Evolutionary conservation across 371 early-diverging fungal species (phyloP).

Genomic region (Batkoa obscura): DNA sequence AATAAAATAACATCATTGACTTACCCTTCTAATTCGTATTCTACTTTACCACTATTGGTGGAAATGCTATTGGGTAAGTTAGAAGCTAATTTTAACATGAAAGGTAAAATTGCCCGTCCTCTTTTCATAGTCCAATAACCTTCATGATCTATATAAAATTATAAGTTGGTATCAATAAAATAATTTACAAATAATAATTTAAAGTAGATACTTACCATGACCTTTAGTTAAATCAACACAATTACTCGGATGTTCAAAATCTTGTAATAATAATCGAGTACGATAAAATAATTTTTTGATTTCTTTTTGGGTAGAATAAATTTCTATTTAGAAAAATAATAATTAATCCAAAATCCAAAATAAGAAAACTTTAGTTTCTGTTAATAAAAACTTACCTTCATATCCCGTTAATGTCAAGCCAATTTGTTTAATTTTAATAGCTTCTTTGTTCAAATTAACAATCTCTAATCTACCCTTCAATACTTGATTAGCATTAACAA

Average conservation of each 20-base stretch:
- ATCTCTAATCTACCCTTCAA: background rate
- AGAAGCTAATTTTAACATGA: constrained; percentile 13
- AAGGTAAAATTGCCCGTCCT: constrained; percentile 14
- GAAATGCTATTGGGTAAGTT: constrained; percentile 8
- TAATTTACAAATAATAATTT: too few species aligned
- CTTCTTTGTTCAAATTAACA: background rate
- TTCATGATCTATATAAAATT: constrained; percentile 10
- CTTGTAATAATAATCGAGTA: constrained; percentile 11
- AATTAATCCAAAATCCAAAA: too few species aligned
- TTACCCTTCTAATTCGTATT: background rate
- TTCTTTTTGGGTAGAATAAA: too few species aligned
- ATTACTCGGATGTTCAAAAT: constrained; percentile 9
- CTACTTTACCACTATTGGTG: background rate
- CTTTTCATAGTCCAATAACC: constrained; percentile 16
- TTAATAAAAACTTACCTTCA: constrained; percentile 1
- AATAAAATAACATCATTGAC: background rate
- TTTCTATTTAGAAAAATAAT: too few species aligned
- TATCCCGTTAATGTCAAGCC: background rate
- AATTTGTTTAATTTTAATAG: background rate
- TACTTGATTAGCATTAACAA: background rate
- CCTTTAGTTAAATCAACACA: too few species aligned
- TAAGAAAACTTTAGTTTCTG: too few species aligned
- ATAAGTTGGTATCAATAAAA: background rate
- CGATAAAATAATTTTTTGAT: constrained; percentile 2
- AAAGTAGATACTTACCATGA: too few species aligned